These are phyloP conservation scores for Arachis hypogaea DNA, from an alignment of 306 rosid genomes.

Conservation along the genomic window DNA sequence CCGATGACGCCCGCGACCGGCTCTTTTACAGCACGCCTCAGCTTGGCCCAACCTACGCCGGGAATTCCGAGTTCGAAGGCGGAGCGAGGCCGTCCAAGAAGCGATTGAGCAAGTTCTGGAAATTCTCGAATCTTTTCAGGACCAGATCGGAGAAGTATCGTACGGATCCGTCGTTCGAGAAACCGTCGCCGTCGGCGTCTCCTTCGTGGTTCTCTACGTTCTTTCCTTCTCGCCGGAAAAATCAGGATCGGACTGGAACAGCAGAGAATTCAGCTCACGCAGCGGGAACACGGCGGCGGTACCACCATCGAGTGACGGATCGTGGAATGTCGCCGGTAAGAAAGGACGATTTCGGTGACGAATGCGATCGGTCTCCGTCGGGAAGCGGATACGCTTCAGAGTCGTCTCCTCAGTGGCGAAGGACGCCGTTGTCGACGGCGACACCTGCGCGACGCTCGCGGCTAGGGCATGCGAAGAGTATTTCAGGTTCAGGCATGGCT, in stretches of 20 bases:
- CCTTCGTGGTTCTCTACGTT: constrained; percentile 74
- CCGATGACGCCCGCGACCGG: constrained; percentile 36
- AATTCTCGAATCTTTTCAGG: constrained; percentile 50
- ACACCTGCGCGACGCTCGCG: constrained; percentile 56
- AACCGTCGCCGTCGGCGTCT: constrained; percentile 47
- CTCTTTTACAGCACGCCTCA: constrained; percentile 87
- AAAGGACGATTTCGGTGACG: constrained; percentile 45
- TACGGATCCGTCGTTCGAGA: constrained; percentile 50
- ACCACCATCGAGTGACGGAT: constrained; percentile 43
- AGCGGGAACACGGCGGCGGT: constrained; percentile 28
- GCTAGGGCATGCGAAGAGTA: constrained; percentile 43
- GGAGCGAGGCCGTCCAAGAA: constrained; percentile 46
- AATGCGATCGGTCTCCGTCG: constrained; percentile 56
- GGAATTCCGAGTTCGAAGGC: not conserved
- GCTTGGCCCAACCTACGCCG: constrained; percentile 57
- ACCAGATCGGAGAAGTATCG: constrained; percentile 65
- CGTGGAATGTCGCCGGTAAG: constrained; percentile 92
- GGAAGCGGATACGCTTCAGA: constrained; percentile 66
- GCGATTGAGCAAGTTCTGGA: constrained; percentile 54
- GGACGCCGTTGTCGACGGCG: constrained; percentile 57
- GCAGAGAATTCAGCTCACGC: constrained; percentile 32
- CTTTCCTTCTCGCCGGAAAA: constrained; percentile 51
- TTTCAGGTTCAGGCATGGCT: constrained; percentile 65
- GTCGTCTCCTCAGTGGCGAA: constrained; percentile 60
- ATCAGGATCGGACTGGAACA: constrained; percentile 29